Evolutionary conservation across 2,329 filamentous ascomycete genomes (phyloP), one percentile per base, ranked within the genome.

Genomic region (Colletotrichum eremochloae): DNA sequence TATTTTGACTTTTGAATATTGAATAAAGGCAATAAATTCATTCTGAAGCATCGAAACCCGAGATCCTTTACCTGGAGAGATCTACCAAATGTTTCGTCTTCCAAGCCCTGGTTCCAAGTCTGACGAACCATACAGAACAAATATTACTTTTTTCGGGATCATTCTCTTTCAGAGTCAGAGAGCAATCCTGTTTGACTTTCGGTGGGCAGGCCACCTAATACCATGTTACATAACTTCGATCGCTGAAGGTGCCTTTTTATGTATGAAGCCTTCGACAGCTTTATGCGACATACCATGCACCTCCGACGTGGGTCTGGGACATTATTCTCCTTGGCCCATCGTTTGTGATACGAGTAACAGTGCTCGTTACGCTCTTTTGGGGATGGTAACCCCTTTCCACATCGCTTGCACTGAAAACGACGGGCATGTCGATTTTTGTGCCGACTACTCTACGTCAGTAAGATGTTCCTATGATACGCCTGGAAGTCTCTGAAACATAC

Each of bases 261-360:
- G 1, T 1, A 42, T 7, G 38, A 64, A 5, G 62, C 12, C 18
- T 56, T 64, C 2, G 62, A 18, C 7, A 64, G 8, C 29, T 42
- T 44, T 18, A 3, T 24, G 15, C 62, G 36, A 24, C 62, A 64
- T 1, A 33, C 11, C 18, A 33, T 29, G 24, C 62, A 64, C 8
- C 50, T 36, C n/a, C 62, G 62, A 24, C 62, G 48, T 3, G 62
- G 62, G 38, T 64, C 62, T 14, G 62, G 62, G 5, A 64, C 5
- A 0, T 56, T 14, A 0, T 24, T 56, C 24, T 33, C 36, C 38
- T 56, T 64, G 2, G 62, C 38, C 62, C 50, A 64, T 29, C 2
- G 2, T 7, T 55, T 55, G 8, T 64, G 62, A 15, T 64, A 15
- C 4, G 38, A 29, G 5, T 4, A 64, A 20, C 18, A 42, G 18